Base-by-base conservation (phyloP, 176 grass and related monocot species). In the Triticum aestivum region DNA sequence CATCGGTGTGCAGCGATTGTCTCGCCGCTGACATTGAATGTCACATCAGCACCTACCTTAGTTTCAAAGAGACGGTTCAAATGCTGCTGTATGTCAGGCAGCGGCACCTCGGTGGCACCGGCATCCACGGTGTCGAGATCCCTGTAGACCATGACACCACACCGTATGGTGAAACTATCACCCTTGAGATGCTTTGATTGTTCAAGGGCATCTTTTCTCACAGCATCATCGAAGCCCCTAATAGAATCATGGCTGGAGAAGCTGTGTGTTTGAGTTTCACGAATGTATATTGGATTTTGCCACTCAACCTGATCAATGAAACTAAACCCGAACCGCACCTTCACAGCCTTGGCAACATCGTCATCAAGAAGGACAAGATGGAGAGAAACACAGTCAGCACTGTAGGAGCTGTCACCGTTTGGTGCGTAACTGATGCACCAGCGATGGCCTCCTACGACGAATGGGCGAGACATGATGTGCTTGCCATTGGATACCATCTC, bases 11-110 rank as follows among this genome's bases (percentile, higher is more conserved):
- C 88, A 1, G 63, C 11, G 69, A 88, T 61, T 0, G 17, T 79
- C 84, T 87, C 39, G 9, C 85, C 88, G 30, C 61, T 61, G 2
- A 93, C 88, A 20, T 79, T 20, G 64, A 93, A 68, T 34, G 80
- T 77, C 29, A 93, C 88, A 49, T 93, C 88, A 2, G 88, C 29
- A 11, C 74, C 47, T 15, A 81, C 69, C 51, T 77, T 24, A 38
- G 80, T 85, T 11, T 37, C 11, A 4, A 84, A 75, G 54, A 90
- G 84, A 23, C 61, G 24, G 13, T 27, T 12, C 3, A 92, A 18
- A 84, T 92, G 49, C 5, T 67, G 47, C 13, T 33, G 33, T 69
- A 69, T 2, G 52, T 56, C 38, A 84, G 66, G 33, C 66, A 4
- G 30, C 33, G 66, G 66, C 66, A 37, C 32, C 32, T 69, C 32